phyloP scores from a whole-genome alignment of 202 grass and related monocot species.

The Dendrocalamus latiflorus region DNA sequence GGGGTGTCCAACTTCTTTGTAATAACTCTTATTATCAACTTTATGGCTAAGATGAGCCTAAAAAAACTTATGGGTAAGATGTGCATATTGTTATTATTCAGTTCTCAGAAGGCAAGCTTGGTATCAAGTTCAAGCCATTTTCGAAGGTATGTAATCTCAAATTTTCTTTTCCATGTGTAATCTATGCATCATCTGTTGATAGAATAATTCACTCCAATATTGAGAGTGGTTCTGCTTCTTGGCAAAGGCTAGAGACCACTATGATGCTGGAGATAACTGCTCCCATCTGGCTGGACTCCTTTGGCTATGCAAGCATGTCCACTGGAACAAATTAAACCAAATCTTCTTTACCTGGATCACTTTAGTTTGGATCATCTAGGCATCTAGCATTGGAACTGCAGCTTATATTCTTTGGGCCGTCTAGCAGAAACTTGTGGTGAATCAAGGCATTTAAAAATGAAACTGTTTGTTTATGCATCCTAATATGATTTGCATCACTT shows the following conservation, averaged over 20 bases:
- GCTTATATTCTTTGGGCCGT: background rate
- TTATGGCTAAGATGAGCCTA: background rate
- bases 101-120: conserved; percentile 94
- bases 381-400: conserved; percentile 1
- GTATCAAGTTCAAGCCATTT: conserved; percentile 86
- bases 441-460: background rate
- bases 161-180: background rate
- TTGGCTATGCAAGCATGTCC: background rate
- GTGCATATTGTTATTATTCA: conserved; percentile 27
- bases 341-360: background rate
- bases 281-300: background rate
- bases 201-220: conserved; percentile 1
- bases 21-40: background rate
- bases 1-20: conserved; percentile 1
- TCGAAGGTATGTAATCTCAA: conserved; percentile 63
- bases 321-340: background rate
- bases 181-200: background rate
- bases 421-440: background rate
- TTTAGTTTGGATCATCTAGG: conserved; percentile 14
- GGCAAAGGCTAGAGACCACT: background rate
- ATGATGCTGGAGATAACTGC: background rate
- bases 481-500: background rate
- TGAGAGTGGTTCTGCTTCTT: conserved; percentile 4
- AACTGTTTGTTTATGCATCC: background rate
- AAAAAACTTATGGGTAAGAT: background rate